phyloP scores from a whole-genome alignment of 148 eudicot genomes.

The Rhododendron kiyosumense region DNA sequence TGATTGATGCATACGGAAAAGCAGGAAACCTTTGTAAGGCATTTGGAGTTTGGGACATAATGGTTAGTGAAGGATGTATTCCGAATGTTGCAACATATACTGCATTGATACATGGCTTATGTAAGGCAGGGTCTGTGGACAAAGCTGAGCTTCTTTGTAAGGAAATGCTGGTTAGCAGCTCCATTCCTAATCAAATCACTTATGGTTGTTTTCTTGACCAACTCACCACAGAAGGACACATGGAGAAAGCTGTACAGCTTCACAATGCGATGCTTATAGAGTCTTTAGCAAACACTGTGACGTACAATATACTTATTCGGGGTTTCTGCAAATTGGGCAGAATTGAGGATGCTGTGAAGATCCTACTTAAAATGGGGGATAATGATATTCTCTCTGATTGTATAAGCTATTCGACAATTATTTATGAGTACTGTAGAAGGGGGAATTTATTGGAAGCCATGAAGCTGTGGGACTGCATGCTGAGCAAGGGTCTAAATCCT shows the following conservation, averaged over 20 bases:
- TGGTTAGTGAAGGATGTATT: constrained; percentile 64
- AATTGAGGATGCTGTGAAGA: constrained; percentile 52
- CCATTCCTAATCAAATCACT: constrained; percentile 66
- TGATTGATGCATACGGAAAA: constrained; percentile 62
- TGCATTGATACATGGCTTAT: constrained; percentile 59
- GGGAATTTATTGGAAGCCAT: constrained; percentile 56
- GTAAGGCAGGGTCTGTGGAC: constrained; percentile 52
- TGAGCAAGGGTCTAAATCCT: constrained; percentile 51
- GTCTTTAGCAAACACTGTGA: constrained; percentile 59
- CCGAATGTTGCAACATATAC: constrained; percentile 78
- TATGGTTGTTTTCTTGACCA: constrained; percentile 73
- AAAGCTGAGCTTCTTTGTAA: constrained; percentile 60
- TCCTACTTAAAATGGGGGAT: constrained; percentile 50
- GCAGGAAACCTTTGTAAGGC: constrained; percentile 68
- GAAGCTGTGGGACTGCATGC: constrained; percentile 69
- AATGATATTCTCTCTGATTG: constrained; percentile 66
- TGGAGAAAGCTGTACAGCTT: constrained; percentile 59
- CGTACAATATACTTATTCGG: constrained; percentile 68
- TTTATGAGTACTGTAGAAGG: constrained; percentile 52
- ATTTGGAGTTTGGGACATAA: constrained; percentile 56
- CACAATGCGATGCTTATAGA: constrained; percentile 50
- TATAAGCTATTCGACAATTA: constrained; percentile 73
- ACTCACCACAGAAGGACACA: constrained; percentile 48
- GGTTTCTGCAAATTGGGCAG: constrained; percentile 76
- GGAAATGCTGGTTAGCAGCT: constrained; percentile 50